Evolutionary conservation across 495 filamentous ascomycete species (phyloP), one percentile per base, ranked within the genome.

Genomic region (Trichoderma erinaceum): DNA sequence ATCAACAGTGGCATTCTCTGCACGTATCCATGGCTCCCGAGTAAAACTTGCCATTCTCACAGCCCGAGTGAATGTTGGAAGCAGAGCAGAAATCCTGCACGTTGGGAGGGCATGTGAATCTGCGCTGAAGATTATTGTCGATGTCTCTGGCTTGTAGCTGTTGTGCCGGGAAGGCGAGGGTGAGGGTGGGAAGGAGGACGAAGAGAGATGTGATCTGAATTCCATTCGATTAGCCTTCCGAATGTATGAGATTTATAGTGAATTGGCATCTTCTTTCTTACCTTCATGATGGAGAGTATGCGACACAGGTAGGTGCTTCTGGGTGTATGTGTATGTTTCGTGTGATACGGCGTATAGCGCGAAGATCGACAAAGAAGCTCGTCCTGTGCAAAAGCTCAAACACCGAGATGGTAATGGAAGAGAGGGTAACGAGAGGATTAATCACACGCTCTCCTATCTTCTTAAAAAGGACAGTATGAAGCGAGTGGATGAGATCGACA

Each of bases 61-160:
- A 61, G 2, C 56, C 25, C 10, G 56, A 61, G 11, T 61, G 56
- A 18, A 61, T 61, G 56, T 61, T 61, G 56, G 56, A 61, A 12
- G 56, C 56, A 10, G 56, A 61, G 56, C 56, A 61, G 27, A 61
- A 61, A 21, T 61, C 56, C 56, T 61, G 56, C 15, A 61, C 56
- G 23, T 61, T 61, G 23, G 56, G 5, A 18, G 56, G 56, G 56
- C 56, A 61, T 12, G 56, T 29, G 25, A 61, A 61, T 18, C 16
- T 61, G 56, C 56, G 56, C 10, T 32, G 5, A 3, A 18, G 56
- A 29, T 29, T 29, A 4, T 29, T 29, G 7, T 58, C 21, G 52
- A 58, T 27, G 52, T 10, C 8, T 23, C 21, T 4, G 52, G 25
- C 15, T 32, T 61, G 56, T 25, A 25, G 10, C 56, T 61, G 56